Percentiles rank a stretch among this genome's conserved stretches.
phyloP scores from a whole-genome alignment of 2,329 filamentous ascomycete species.

The Diaporthe longicolla region DNA sequence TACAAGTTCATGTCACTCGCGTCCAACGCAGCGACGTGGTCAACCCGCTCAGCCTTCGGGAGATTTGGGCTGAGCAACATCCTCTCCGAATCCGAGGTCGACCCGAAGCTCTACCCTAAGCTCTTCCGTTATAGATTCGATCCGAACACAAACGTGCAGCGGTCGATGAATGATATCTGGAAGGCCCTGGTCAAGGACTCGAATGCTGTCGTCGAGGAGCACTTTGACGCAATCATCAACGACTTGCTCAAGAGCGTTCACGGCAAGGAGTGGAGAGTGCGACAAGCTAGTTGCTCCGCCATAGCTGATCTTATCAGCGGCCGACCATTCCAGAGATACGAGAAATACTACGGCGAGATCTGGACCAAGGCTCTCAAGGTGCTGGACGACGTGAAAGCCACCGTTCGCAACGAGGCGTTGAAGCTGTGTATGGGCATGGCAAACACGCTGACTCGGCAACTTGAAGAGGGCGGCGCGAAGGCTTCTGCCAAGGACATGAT shows the following conservation, averaged over 20 bases:
- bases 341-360: slow-evolving; percentile 86
- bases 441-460: slow-evolving; percentile 85
- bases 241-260: slow-evolving; percentile 90
- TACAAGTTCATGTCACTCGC: slow-evolving; percentile 99
- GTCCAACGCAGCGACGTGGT: slow-evolving; percentile 96
- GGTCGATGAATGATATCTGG: slow-evolving; percentile 99
- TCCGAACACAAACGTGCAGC: slow-evolving; percentile 91
- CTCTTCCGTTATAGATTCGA: slow-evolving; percentile 96
- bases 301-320: slow-evolving; percentile 91
- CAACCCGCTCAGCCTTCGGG: slow-evolving; percentile 95
- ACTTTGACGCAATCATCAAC: slow-evolving; percentile 91
- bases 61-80: slow-evolving; percentile 94
- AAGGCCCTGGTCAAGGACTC: slow-evolving; percentile 94
- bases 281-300: slow-evolving; percentile 92
- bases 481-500: slow-evolving; percentile 85
- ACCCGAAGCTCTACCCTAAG: slow-evolving; percentile 95
- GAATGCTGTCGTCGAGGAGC: slow-evolving; percentile 78
- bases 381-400: slow-evolving; percentile 95
- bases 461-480: slow-evolving; percentile 82
- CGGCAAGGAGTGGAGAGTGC: slow-evolving; percentile 92
- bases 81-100: slow-evolving; percentile 87
- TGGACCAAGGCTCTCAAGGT: slow-evolving; percentile 92
- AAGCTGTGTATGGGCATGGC: slow-evolving; percentile 87
- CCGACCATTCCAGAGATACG: slow-evolving; percentile 81
- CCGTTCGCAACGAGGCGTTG: slow-evolving; percentile 85